phyloP scores from a whole-genome alignment of 2,329 filamentous ascomycete species.

The Fusarium verrucosum region DNA sequence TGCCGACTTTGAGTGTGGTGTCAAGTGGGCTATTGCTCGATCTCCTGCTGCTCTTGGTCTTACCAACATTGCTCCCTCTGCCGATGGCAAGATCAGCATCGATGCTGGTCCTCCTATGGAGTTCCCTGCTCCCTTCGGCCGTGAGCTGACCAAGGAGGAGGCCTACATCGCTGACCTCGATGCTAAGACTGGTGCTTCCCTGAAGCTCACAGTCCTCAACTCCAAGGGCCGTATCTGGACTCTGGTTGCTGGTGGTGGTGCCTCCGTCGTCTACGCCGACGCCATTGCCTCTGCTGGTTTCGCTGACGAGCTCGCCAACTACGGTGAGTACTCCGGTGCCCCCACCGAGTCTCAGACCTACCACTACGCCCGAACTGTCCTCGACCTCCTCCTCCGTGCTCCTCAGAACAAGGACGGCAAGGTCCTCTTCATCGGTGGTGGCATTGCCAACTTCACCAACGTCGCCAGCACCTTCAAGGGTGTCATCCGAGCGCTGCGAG shows the following conservation, averaged over 20 bases:
- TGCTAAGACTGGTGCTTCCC: conserved; percentile 97
- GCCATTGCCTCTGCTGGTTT: conserved; percentile 97
- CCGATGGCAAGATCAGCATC: conserved; percentile 83
- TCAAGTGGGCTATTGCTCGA: conserved; percentile 97
- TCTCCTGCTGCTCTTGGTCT: conserved; percentile 89
- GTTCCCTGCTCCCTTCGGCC: conserved; percentile 98
- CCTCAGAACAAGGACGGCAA: conserved; percentile 89
- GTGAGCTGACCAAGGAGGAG: conserved; percentile 98
- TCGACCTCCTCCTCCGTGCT: conserved; percentile 96
- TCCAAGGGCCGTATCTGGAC: conserved; percentile 94
- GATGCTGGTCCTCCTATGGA: conserved; percentile 98
- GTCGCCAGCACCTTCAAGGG: conserved; percentile 99
- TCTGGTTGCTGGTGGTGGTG: conserved; percentile 98
- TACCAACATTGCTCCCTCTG: conserved; percentile 69
- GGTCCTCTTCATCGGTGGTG: conserved; percentile 98
- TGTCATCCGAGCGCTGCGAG: conserved; percentile 94
- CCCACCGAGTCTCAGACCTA: conserved; percentile 98
- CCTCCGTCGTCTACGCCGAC: conserved; percentile 98
- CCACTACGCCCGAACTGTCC: conserved; percentile 97
- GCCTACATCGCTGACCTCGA: conserved; percentile 99
- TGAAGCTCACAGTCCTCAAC: conserved; percentile 98
- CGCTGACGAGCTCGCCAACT: conserved; percentile 97
- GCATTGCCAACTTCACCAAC: conserved; percentile 99
- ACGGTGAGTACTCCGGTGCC: conserved; percentile 99
- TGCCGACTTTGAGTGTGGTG: conserved; percentile 98